Percentiles rank a stretch among this genome's conserved stretches.
These are phyloP conservation scores for Cynara cardunculus DNA, from an alignment of 129 eudicot genomes.

Conservation along the genomic window DNA sequence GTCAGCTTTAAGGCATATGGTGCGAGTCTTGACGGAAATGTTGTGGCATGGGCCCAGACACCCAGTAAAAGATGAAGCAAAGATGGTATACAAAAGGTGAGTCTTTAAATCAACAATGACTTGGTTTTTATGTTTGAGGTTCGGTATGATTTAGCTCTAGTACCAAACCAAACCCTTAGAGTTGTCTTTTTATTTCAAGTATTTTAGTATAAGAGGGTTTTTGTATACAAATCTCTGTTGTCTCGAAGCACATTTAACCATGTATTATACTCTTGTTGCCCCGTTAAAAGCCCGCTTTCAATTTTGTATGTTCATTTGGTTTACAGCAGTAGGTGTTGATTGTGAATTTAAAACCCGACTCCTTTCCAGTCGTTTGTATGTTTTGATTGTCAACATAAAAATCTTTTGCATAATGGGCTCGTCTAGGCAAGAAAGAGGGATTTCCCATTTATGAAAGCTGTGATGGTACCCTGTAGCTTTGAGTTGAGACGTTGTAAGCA, in stretches of 20 bases:
- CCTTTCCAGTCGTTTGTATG: neutral
- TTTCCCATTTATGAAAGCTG: too few species aligned
- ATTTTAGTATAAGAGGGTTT: slow-evolving; percentile 13
- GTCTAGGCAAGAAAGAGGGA: too few species aligned
- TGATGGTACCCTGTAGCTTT: too few species aligned
- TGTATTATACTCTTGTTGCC: neutral
- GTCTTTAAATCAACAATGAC: neutral
- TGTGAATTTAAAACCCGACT: neutral
- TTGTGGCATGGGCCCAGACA: neutral
- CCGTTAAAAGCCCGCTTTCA: neutral
- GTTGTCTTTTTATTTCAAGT: neutral
- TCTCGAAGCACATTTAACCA: neutral
- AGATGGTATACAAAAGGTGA: slow-evolving; percentile 1
- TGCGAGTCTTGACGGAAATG: neutral
- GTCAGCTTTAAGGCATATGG: slow-evolving; percentile 18
- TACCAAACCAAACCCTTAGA: neutral
- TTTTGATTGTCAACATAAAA: neutral
- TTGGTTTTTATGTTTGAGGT: neutral
- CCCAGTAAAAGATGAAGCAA: neutral
- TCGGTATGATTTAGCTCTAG: neutral
- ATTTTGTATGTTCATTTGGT: neutral
- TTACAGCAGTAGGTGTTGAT: neutral
- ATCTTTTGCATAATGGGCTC: neutral
- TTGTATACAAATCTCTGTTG: slow-evolving; percentile 4
- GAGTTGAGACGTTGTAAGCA: neutral